phyloP scores from a whole-genome alignment of 306 rosid genomes.

The Sindora glabra region DNA sequence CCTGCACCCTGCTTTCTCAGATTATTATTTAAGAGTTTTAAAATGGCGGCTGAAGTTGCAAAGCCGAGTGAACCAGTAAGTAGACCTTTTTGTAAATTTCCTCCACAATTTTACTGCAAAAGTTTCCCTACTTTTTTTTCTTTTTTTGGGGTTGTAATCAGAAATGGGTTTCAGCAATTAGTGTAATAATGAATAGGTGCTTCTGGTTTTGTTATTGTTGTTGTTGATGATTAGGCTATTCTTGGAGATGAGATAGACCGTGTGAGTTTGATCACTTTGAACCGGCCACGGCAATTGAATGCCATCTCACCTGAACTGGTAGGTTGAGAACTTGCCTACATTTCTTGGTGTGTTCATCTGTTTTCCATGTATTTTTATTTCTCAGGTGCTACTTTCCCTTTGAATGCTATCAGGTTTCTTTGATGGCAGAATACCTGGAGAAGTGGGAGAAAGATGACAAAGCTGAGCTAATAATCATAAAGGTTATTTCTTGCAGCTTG shows the following conservation, averaged over 20 bases:
- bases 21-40: background rate
- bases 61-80: too few relatives aligned
- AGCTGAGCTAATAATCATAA: conserved; percentile 65
- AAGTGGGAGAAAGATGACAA: conserved; percentile 81
- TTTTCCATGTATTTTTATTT: background rate
- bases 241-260: conserved; percentile 65
- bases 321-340: background rate
- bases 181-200: background rate
- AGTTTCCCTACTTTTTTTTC: background rate
- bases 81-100: too few relatives aligned
- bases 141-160: background rate
- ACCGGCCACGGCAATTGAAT: conserved; percentile 73
- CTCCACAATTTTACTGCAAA: too few relatives aligned
- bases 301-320: conserved; percentile 79
- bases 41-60: too few relatives aligned
- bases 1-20: background rate
- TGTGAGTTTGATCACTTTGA: conserved; percentile 75
- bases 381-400: background rate
- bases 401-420: conserved; percentile 51
- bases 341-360: background rate
- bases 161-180: background rate
- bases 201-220: conserved; percentile 1
- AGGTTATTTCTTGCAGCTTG: conserved; percentile 42
- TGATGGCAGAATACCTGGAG: conserved; percentile 67
- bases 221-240: conserved; percentile 47